Evolutionary conservation across 1,284 basidiomycete genomes (phyloP), one percentile per base, ranked within the genome.

Genomic region (Sanghuangporus weigelae): DNA sequence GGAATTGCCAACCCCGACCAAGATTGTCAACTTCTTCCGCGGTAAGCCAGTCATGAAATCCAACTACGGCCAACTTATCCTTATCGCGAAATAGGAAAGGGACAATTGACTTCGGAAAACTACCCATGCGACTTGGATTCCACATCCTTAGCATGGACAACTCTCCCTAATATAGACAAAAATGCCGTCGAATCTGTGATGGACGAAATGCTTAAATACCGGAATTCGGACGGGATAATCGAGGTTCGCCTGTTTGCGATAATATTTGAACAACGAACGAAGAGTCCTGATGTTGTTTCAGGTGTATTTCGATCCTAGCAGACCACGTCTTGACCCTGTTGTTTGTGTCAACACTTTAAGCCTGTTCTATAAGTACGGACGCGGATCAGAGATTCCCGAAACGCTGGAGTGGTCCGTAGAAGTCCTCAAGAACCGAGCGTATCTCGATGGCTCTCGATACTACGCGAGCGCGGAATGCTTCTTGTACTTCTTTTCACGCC

Each of bases 391-490:
- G 63, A 75, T 85, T 0, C 66, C 72, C 14, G 63, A 67, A n/a
- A 85, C 82, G 0, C 73, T 81, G 10, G 72, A 78, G 39, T 86
- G 83, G 83, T 75, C 84, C 2, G 71, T 75, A 49, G 75, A 78
- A 44, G 79, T 84, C 19, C 76, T 86, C 26, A 67, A 75, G 36
- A 77, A 84, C 69, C 77, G 81, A 21, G 84, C 82, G 2, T 85
- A 85, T 68, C 69, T 79, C 21, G 78, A 81, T 19, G 84, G 84
- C 4, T 84, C 84, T 16, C 76, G 81, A 11, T 86, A 85, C 70
- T 85, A 86, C 68, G 75, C 76, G 46, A 79, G 77, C 0, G 72
- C 82, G 0, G 84, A 84, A 69, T 78, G 76, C 64, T 84, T 84
- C 70, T 75, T 85, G 7, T 84, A 75, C 70, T 84, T 84, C 72